Evolutionary conservation across 1,284 basidiomycete species (phyloP), one percentile per base, ranked within the genome.

Genomic region (Ustilago loliicola): DNA sequence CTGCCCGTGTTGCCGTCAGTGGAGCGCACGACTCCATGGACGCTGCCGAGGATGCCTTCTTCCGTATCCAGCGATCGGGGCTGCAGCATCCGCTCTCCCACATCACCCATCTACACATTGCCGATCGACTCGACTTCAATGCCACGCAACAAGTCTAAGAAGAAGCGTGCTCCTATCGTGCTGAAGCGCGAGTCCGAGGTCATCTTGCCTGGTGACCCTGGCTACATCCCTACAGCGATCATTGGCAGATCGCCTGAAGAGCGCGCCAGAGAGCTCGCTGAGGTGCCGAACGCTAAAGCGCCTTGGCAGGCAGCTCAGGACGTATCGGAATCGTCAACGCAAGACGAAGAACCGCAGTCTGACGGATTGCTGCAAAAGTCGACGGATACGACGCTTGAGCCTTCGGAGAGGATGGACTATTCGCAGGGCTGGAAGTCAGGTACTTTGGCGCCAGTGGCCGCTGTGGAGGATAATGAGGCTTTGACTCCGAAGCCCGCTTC

Each of bases 101-200:
- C 68, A 9, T 60, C 64, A 9, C 68, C 61, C 8, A 30, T 56
- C 8, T 69, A 72, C 40, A 65, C 63, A 10, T 53, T 69, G 45
- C 74, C 70, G 11, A 77, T 77, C 61, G 70, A 77, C 38, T 77
- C 74, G 59, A 77, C 74, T 9, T 50, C 34, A 25, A 62, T 70
- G 60, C 68, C 69, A 30, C 62, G 66, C 9, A 48, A 32, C 30
- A 62, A 56, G 47, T 42, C 55, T 30, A 69, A 72, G 73, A 65
- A 66, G 61, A 62, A 66, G 50, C 50, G 74, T 27, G 71, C 61
- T 8, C 71, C 75, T 6, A 77, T 77, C 36, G 66, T 73, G 55
- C 71, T 77, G 27, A 77, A 77, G 62, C 71, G 61, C 48, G 71
- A 77, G 19, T 73, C 70, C 4, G 75, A 77, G 40, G 71, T 77